phyloP scores from a whole-genome alignment of 78 protist genomes.

The Protostelium mycophagum region DNA sequence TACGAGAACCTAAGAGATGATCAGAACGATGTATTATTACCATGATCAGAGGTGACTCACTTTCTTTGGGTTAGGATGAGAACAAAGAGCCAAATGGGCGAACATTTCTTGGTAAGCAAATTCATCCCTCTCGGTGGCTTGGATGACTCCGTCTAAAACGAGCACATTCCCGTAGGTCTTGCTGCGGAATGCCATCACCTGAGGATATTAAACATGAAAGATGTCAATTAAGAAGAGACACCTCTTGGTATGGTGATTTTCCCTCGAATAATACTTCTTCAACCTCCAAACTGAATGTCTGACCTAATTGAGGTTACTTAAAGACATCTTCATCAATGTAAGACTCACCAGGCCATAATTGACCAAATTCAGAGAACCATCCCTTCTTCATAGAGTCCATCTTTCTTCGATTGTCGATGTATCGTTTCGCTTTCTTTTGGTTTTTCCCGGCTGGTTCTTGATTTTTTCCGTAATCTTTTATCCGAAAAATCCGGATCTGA shows the following conservation, averaged over 20 bases:
- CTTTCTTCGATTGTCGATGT: not conserved
- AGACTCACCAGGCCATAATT: constrained; percentile 66
- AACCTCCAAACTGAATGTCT: constrained; percentile 76
- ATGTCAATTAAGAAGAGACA: not conserved
- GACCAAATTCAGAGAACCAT: constrained; percentile 73
- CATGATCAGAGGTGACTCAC: not conserved
- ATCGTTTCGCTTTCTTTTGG: not conserved
- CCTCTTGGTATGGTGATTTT: constrained; percentile 78
- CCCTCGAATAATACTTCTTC: constrained; percentile 80
- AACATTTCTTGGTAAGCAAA: constrained; percentile 95
- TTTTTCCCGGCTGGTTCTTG: not conserved
- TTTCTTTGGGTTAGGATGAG: constrained; percentile 84
- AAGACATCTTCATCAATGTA: not conserved
- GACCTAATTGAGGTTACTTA: constrained; percentile 31
- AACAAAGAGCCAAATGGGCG: constrained; percentile 83
- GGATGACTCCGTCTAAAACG: constrained; percentile 92
- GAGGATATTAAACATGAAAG: not conserved
- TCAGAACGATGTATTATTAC: not conserved
- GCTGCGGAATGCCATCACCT: constrained; percentile 58
- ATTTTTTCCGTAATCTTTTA: not conserved
- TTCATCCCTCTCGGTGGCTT: constrained; percentile 93
- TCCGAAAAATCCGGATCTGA: too few relatives aligned
- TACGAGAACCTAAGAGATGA: constrained; percentile 64
- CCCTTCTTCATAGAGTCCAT: constrained; percentile 64
- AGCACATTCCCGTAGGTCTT: constrained; percentile 90